Conservation (phyloP, 495 filamentous ascomycete genomes). For the Xylaria grammica region DNA sequence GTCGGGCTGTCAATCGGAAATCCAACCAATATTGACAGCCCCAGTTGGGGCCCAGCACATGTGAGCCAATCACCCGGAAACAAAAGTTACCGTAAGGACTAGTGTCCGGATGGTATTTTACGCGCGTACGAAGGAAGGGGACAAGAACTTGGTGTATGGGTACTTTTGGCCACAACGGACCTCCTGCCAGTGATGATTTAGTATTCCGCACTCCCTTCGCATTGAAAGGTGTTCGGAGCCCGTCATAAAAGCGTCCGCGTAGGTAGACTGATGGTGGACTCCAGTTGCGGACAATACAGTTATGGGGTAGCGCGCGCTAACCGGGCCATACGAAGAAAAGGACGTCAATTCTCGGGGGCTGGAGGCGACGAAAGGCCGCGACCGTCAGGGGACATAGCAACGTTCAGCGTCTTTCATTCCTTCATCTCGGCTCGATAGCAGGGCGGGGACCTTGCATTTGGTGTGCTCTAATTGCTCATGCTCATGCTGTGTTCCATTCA, state of each 20-base stretch:
- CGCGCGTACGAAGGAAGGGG: neutral
- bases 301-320: too few species aligned
- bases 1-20: too few species aligned
- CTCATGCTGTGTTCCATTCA: slow-evolving; percentile 3
- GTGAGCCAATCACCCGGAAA: neutral
- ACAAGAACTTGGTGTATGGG: too few species aligned
- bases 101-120: neutral
- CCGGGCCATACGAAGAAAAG: too few species aligned
- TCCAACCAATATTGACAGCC: too few species aligned
- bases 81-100: neutral
- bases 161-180: too few species aligned
- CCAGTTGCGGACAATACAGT: too few species aligned
- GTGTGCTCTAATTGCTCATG: neutral
- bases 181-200: too few species aligned
- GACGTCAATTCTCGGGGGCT: neutral
- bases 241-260: too few species aligned
- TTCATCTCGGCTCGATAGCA: neutral
- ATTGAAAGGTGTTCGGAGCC: too few species aligned
- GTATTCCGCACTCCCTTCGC: too few species aligned
- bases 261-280: too few species aligned
- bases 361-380: neutral
- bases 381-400: neutral
- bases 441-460: neutral
- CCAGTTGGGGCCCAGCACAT: neutral
- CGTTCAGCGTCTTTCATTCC: neutral